Base-by-base conservation (phyloP, 169 alveolate genomes). In the Plasmodium knowlesi region DNA sequence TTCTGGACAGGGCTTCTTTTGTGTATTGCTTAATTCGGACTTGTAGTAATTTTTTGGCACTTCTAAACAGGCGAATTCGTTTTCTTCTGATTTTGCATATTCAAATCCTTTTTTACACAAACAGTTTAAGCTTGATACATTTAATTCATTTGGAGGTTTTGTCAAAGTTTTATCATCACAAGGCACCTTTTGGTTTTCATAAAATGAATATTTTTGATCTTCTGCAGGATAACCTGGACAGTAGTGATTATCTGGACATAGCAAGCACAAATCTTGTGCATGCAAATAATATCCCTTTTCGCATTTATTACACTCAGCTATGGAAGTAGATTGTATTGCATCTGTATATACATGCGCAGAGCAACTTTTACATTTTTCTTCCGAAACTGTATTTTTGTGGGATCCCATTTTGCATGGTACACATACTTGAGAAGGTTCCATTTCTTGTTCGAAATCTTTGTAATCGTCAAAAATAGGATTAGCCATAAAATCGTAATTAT, bases 31-130 rank as follows among this genome's bases (percentile, higher is more conserved):
- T n/a, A 95, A 22, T 28, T 79, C 19, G 25, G 93, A 85, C 53
- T 95, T 95, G 73, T 84, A 95, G 28, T 79, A 85, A 28, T 94
- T 94, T 50, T 92, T 83, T 10, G 88, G 79, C 54, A 90, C 92
- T 25, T 85, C 92, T 67, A 50, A 73, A 70, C 97, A 95, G 73
- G 76, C 93, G 5, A 82, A 78, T 46, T 88, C 81, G 28, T 85
- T 86, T 46, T 25, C 80, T 70, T 95, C 96, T 28, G 72, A 10
- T 25, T 80, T 78, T 46, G 10, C 46, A 70, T 43, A 95, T 84
- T 94, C 97, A 76, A 85, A 94, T 53, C 97, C 97, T 14, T 72
- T 73, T 53, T 88, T 71, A 84, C 97, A 94, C 92, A 95, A 84
- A 92, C 97, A 95, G 39, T 81, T 91, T 90, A 84, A 79, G 4